Evolutionary conservation across 306 rosid genomes (phyloP).

Genomic region (Cyclanthera cordifolia): DNA sequence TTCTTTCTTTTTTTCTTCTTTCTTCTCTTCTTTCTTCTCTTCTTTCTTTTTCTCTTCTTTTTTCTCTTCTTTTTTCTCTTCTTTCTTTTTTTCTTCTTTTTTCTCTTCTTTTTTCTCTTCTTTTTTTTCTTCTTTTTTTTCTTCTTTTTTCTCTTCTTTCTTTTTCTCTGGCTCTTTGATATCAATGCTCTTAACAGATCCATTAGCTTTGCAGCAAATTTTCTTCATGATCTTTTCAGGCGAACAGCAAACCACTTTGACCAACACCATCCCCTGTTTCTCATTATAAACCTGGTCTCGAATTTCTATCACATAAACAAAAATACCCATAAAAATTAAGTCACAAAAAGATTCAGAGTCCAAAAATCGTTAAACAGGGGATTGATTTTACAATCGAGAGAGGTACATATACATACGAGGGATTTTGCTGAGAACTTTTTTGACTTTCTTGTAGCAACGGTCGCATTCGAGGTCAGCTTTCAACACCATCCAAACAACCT

Average conservation of each 20-base stretch:
- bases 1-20: neutral
- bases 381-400: too few relatives aligned
- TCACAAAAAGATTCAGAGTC: neutral
- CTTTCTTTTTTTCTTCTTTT: neutral
- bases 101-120: neutral
- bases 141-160: neutral
- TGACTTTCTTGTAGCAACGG: conserved; percentile 65
- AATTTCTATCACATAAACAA: conserved; percentile 41
- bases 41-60: neutral
- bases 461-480: conserved; percentile 62
- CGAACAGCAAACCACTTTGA: conserved; percentile 55
- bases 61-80: neutral
- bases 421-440: conserved; percentile 45
- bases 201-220: conserved; percentile 15
- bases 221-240: conserved; percentile 26
- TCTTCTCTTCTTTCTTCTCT: neutral
- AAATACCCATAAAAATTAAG: neutral
- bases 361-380: too few relatives aligned
- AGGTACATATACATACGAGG: conserved; percentile 60
- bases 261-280: conserved; percentile 35
- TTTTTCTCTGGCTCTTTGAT: conserved; percentile 15
- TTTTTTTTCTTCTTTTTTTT: neutral
- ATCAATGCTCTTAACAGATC: conserved; percentile 14
- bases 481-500: conserved; percentile 48
- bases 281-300: conserved; percentile 57